phyloP scores from a whole-genome alignment of 306 rosid species.

The Alnus glutinosa region DNA sequence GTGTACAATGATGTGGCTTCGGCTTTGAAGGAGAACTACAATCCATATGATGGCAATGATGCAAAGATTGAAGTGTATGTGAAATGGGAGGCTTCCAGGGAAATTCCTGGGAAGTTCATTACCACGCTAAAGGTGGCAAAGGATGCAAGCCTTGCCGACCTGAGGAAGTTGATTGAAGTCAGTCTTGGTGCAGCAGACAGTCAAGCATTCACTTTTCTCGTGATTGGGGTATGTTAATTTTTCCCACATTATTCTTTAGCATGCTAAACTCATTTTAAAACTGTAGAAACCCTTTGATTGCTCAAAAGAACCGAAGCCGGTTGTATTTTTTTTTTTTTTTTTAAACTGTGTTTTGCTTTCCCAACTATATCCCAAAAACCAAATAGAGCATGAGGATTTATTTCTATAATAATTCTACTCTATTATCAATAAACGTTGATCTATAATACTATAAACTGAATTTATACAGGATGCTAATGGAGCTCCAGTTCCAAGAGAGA shows the following conservation, averaged over 20 bases:
- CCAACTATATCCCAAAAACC: not conserved
- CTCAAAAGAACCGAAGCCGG: not conserved
- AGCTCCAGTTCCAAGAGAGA: conserved; percentile 7
- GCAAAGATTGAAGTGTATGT: conserved; percentile 19
- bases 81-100: conserved; percentile 31
- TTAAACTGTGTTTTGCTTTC: not conserved
- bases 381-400: not conserved
- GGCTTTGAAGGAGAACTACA: conserved; percentile 29
- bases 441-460: no score
- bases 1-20: not conserved
- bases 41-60: conserved; percentile 19
- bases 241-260: not conserved
- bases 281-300: not conserved
- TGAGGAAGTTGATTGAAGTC: conserved; percentile 11
- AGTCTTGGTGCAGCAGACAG: not conserved
- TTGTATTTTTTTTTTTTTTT: no score
- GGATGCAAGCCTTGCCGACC: conserved; percentile 15
- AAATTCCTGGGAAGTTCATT: conserved; percentile 30
- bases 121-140: not conserved
- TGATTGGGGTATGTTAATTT: conserved; percentile 6
- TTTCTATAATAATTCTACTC: not conserved
- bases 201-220: conserved; percentile 12
- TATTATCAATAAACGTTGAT: not conserved
- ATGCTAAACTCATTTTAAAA: not conserved
- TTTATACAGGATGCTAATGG: not conserved